phyloP scores from a whole-genome alignment of 2,329 filamentous ascomycete genomes.

The Raffaelea deltoideospora region DNA sequence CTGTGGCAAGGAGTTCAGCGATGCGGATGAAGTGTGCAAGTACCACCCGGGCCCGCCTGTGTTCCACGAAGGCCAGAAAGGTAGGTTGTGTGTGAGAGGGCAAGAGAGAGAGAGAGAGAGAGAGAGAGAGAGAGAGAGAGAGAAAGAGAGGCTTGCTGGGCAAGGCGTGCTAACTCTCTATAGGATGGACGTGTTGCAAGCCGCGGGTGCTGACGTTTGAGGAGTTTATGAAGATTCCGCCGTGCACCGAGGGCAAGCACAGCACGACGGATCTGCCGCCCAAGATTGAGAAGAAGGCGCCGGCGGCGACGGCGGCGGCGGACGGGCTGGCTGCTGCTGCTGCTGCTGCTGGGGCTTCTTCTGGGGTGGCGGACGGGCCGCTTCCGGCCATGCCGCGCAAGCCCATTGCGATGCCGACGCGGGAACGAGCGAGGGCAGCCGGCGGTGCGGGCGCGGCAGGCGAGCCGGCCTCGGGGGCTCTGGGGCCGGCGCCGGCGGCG shows the following conservation, averaged over 20 bases:
- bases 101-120: not conserved
- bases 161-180: not conserved
- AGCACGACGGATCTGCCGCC: constrained; percentile 65
- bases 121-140: not conserved
- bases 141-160: not conserved
- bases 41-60: constrained; percentile 90
- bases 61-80: constrained; percentile 98
- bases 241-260: constrained; percentile 87
- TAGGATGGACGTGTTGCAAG: constrained; percentile 99
- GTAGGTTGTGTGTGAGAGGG: constrained; percentile 30
- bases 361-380: constrained; percentile 11
- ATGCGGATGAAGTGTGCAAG: constrained; percentile 67
- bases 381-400: constrained; percentile 21
- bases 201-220: constrained; percentile 92
- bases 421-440: constrained; percentile 9
- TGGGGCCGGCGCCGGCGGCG: constrained; percentile 27
- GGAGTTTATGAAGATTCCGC: constrained; percentile 85
- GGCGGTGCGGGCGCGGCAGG: constrained; percentile 12
- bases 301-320: constrained; percentile 34
- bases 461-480: constrained; percentile 14
- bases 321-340: constrained; percentile 17
- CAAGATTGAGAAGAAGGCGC: constrained; percentile 38
- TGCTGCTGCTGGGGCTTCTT: too few relatives aligned
- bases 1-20: constrained; percentile 77
- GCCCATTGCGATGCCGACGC: constrained; percentile 27